These are phyloP conservation scores for Copromyces sp. DNA, from an alignment of 495 filamentous ascomycete species.

Conservation along the genomic window DNA sequence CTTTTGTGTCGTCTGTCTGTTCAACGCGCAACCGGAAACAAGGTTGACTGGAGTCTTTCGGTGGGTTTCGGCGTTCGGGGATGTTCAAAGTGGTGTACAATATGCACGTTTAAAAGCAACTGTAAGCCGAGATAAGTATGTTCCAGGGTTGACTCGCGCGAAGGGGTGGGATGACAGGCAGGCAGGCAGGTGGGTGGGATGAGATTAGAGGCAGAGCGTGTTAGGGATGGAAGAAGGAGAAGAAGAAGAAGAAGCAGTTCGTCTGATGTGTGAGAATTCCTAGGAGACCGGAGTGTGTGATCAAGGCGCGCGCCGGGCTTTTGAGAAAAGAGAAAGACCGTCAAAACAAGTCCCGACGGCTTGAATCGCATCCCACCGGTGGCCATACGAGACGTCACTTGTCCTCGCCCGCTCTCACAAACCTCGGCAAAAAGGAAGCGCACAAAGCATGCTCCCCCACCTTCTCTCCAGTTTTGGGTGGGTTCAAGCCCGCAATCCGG, in stretches of 20 bases:
- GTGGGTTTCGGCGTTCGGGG: neutral
- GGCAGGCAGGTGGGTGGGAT: neutral
- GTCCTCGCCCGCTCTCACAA: slow-evolving; percentile 6
- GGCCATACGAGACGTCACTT: slow-evolving; percentile 18
- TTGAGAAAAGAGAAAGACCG: neutral
- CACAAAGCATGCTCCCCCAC: neutral
- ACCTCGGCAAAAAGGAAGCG: slow-evolving; percentile 25
- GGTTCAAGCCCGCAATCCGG: neutral
- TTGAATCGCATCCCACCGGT: neutral
- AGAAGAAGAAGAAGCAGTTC: neutral
- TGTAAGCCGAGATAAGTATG: neutral
- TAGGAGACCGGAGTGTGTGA: neutral
- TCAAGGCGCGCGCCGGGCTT: neutral
- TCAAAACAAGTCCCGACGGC: neutral
- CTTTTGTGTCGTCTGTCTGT: neutral
- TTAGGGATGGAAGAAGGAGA: neutral
- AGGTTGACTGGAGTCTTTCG: neutral
- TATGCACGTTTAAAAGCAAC: neutral
- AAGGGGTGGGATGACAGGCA: neutral
- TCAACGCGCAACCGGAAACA: neutral
- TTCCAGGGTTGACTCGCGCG: neutral
- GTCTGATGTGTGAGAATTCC: neutral
- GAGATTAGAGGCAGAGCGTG: neutral
- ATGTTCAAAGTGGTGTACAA: neutral
- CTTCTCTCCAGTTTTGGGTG: neutral